Conservation (phyloP, 208 protist genomes). For the Perkinsela sp. region DNA sequence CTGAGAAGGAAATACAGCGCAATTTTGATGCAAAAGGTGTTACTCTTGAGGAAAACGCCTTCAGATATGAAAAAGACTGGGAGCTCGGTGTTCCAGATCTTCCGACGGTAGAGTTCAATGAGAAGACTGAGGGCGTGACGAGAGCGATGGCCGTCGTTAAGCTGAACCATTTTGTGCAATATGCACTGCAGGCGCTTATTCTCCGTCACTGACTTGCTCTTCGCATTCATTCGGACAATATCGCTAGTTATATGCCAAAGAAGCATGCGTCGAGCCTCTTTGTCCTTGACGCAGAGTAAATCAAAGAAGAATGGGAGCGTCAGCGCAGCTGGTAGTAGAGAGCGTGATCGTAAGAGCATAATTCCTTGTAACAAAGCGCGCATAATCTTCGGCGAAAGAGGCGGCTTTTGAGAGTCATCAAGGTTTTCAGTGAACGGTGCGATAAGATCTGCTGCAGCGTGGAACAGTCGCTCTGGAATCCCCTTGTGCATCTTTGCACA, state of each 20-base stretch:
- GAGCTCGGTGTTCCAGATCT: slow-evolving; percentile 68
- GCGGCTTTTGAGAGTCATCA: slow-evolving; percentile 21
- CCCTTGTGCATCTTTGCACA: not conserved
- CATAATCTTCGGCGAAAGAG: slow-evolving; percentile 45
- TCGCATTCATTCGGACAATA: slow-evolving; percentile 70
- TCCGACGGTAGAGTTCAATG: slow-evolving; percentile 83
- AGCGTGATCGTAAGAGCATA: slow-evolving; percentile 71
- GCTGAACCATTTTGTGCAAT: slow-evolving; percentile 73
- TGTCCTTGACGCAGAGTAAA: slow-evolving; percentile 78
- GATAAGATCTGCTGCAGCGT: not conserved
- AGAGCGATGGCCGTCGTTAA: slow-evolving; percentile 64
- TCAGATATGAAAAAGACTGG: slow-evolving; percentile 79
- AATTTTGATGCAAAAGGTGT: slow-evolving; percentile 55
- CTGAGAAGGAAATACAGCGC: slow-evolving; percentile 82
- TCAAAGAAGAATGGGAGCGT: slow-evolving; percentile 78
- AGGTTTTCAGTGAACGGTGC: not conserved
- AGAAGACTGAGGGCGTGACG: slow-evolving; percentile 79
- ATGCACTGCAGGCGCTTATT: slow-evolving; percentile 79
- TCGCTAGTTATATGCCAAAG: slow-evolving; percentile 76
- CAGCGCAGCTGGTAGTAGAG: slow-evolving; percentile 37
- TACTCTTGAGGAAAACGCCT: slow-evolving; percentile 67
- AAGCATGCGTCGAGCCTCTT: slow-evolving; percentile 51
- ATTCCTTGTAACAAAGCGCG: slow-evolving; percentile 58
- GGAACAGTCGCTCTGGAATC: not conserved
- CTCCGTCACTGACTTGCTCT: slow-evolving; percentile 38